Evolutionary conservation across 1,284 basidiomycete genomes (phyloP), one percentile per base, ranked within the genome.

Genomic region (Anthracocystis walkeri): DNA sequence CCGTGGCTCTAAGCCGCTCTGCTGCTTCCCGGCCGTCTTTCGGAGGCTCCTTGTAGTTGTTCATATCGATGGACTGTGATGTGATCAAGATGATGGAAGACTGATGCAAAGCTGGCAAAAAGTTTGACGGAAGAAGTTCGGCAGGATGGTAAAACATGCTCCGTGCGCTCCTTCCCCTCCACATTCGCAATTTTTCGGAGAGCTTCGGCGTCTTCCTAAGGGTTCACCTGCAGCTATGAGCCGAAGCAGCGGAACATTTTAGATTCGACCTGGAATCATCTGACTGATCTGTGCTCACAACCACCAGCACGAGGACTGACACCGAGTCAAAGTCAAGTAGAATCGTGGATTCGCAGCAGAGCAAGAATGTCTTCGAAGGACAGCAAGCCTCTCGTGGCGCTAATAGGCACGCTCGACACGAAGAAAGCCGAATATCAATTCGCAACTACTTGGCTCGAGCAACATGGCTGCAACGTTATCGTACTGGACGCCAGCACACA

Each of bases 391-490:
- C 31, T 59, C 11, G 69, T 73, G 18, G 70, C 65, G 7, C 46
- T 73, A n/a, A 68, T 73, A 41, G 70, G 70, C 33, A 67, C 70
- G 18, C 70, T 73, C 42, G 65, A 73, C 46, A 73, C 70, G n/a
- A 73, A 73, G 57, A 57, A 48, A 33, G 58, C 63, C 44, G 72
- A 75, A 29, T 75, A 75, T 42, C 58, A 64, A 20, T 61, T 57
- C 31, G 72, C 67, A 3, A 63, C 64, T 18, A 20, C 58, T 18
- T 66, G 56, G 58, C 64, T 75, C 16, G 59, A 65, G 35, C 12
- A 51, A 20, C 59, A 48, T 27, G 64, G 63, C 16, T 66, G 66
- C 58, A 48, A 52, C 18, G 71, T 75, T 7, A 11, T 51, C 14
- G 41, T 75, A 5, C 25, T 69, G 2, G 66, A 75, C 40, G 55